phyloP scores from a whole-genome alignment of 345 rosid genomes.

The Excoecaria agallocha region DNA sequence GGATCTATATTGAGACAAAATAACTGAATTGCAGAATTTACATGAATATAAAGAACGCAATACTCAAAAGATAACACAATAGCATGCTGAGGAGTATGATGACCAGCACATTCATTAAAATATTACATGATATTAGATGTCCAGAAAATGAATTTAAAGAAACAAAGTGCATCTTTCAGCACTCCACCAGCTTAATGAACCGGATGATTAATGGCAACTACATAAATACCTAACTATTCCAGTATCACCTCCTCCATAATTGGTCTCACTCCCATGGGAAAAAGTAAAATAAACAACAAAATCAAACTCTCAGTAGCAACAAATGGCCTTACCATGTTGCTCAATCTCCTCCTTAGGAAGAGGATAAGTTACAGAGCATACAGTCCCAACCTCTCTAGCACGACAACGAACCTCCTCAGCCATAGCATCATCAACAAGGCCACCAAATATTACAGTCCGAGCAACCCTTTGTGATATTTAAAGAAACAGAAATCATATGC shows the following conservation, averaged over 20 bases:
- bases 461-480: conserved; percentile 62
- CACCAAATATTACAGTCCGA: conserved; percentile 86
- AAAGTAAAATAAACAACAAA: neutral
- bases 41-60: neutral
- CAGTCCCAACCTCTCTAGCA: conserved; percentile 66
- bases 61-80: neutral
- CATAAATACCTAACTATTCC: too few relatives aligned
- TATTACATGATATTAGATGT: neutral
- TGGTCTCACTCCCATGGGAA: too few relatives aligned
- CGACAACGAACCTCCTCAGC: conserved; percentile 62
- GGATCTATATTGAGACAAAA: too few relatives aligned
- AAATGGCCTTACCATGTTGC: conserved; percentile 55
- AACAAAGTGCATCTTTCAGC: neutral
- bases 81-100: too few relatives aligned
- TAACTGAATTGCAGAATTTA: neutral
- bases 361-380: conserved; percentile 79
- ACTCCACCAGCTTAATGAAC: neutral
- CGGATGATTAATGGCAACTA: neutral
- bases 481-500: conserved; percentile 8
- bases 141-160: neutral
- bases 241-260: neutral
- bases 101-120: too few relatives aligned
- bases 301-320: neutral
- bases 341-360: conserved; percentile 68
- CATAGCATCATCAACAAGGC: conserved; percentile 64